Evolutionary conservation across 345 rosid species (phyloP), one percentile per base, ranked within the genome.

Genomic region (Eucalyptus lansdowneana): DNA sequence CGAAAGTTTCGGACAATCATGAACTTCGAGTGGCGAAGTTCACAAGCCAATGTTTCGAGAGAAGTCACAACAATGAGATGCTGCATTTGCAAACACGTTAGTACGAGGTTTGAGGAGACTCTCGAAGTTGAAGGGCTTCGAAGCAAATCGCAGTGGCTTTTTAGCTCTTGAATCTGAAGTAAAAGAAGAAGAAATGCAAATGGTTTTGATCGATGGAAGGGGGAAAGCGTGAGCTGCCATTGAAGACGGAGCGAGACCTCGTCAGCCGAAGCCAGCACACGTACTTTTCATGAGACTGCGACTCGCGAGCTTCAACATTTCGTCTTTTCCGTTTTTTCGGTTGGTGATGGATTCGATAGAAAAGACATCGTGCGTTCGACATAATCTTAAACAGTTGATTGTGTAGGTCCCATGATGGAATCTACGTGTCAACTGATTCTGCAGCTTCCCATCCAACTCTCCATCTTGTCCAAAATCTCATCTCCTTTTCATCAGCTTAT

Each of bases 171-270:
- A 58, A 25, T 29, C 87, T 19, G 29, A 51, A 16, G 91, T 44
- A 69, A 91, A 56, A 14, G 92, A 87, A 87, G 67, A 45, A 27
- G 72, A 89, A 50, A 89, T 51, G 88, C 50, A 60, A 14, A 91
- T 54, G 69, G 90, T 88, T 90, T 92, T 37, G 92, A 90, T 6
- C 89, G 69, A 88, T 15, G 80, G 89, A 45, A 93, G 60, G 86
- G 86, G 81, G 91, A 91, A 91, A 90, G 91, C 60, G 88, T 92
- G 80, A 34, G 95, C 92, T 93, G 95, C 94, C 94, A 94, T 91
- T 45, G 86, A 25, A 16, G 89, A 24, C n/a, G 31, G 31, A 56
- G 27, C 47, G 13, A 45, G 14, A 53, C 58, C 25, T 53, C 58
- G 58, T 53, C 58, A 53, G 58, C 58, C 58, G 58, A 53, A 53